Percentiles rank a stretch among this genome's conserved stretches.
These are phyloP conservation scores for Chamaenerion angustifolium DNA, from an alignment of 345 rosid species.

Conservation along the genomic window DNA sequence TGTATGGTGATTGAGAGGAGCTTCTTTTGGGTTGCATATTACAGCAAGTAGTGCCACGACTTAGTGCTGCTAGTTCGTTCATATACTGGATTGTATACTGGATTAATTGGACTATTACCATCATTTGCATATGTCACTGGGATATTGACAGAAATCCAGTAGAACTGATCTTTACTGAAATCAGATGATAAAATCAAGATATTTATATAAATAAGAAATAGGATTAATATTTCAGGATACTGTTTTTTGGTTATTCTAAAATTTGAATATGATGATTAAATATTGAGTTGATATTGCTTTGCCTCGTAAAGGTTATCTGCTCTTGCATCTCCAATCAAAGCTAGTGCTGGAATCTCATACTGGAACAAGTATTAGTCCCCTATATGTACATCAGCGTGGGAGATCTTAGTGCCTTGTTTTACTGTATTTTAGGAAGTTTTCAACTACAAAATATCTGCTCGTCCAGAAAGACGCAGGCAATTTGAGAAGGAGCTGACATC, in stretches of 20 bases:
- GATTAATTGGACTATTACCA: no score
- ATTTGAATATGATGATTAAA: neutral
- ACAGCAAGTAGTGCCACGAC: no score
- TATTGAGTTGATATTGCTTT: neutral
- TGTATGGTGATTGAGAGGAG: no score
- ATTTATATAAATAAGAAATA: no score
- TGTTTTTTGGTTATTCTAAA: neutral
- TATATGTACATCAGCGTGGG: neutral
- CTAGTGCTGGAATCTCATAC: slow-evolving; percentile 2
- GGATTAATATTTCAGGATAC: no score
- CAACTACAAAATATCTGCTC: slow-evolving; percentile 98
- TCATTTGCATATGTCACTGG: no score
- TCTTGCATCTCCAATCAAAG: slow-evolving; percentile 7
- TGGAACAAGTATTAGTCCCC: neutral
- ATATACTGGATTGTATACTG: no score
- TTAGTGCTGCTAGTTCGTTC: no score
- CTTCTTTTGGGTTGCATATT: no score
- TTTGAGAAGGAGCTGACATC: slow-evolving; percentile 83
- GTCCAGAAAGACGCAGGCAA: slow-evolving; percentile 89
- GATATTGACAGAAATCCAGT: no score
- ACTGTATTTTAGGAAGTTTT: slow-evolving; percentile 53
- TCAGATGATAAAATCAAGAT: no score
- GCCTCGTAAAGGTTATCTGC: slow-evolving; percentile 1
- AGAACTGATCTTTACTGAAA: no score
- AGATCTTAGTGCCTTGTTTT: slow-evolving; percentile 4